Evolutionary conservation across 495 filamentous ascomycete species (phyloP), one percentile per base, ranked within the genome.

Genomic region (Pyronema domesticum): DNA sequence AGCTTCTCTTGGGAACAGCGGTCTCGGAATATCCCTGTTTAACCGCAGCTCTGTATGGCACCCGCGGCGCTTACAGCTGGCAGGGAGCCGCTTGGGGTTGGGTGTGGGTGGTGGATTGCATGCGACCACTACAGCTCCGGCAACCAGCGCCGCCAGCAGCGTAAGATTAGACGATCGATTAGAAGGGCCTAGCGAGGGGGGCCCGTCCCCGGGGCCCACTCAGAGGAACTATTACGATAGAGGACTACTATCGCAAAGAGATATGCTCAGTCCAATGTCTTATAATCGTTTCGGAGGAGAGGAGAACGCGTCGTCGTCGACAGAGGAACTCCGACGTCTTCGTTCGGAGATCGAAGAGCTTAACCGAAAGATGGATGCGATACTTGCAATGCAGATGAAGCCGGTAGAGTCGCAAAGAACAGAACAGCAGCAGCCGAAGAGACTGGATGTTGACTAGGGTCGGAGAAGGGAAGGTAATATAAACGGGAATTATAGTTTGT

Each of bases 291-390:
- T 53, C 6, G 37, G 35, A 4, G 36, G 11, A 7, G 37, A 53
- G 18, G 50, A 53, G 19, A 11, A n/a, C 4, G 39, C 7, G 15
- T 34, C 8, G 8, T 2, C 23, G 23, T 30, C 23, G 23, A 30
- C 23, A 30, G 59, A 61, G n/a, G 62, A 65, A 30, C 48, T 65
- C 14, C 54, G 59, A 11, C 59, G 66, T 10, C 45, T 70, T 39
- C 58, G 61, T 33, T 44, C 55, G 17, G 59, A 62, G 54, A 58
- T 70, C 45, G 65, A 65, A 33, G 64, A 68, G 18, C 58, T 70
- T 52, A 67, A 59, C 35, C 51, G 60, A 45, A 68, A 70, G 59
- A 46, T 70, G 19, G 68, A 68, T 36, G 59, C 62, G 43, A 51
- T 70, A 35, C 44, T 66, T 7, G 57, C 62, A n/a, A 54, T 46